phyloP scores from a whole-genome alignment of 305 asterid genomes.

The Rubia balearica region DNA sequence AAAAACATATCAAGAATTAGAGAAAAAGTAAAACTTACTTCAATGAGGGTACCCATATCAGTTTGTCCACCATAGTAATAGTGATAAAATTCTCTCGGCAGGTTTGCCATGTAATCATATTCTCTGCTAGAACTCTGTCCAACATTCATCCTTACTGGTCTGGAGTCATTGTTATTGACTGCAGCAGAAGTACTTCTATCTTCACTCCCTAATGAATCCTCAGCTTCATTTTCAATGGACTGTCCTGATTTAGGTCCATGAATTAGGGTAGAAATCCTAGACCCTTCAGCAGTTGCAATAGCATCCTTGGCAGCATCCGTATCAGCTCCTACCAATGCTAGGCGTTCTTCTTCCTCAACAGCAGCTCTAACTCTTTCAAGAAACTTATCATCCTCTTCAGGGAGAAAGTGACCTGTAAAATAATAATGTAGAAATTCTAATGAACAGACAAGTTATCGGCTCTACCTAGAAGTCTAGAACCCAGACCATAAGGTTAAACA shows the following conservation, averaged over 20 bases:
- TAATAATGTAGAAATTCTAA: neutral
- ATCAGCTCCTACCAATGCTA: conserved; percentile 64
- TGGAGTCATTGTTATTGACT: conserved; percentile 31
- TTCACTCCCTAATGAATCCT: conserved; percentile 26
- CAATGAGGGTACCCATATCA: conserved; percentile 91
- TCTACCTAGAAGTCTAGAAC: neutral
- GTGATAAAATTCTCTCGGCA: conserved; percentile 88
- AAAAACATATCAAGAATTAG: neutral
- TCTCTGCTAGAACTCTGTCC: conserved; percentile 36
- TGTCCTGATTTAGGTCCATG: conserved; percentile 32
- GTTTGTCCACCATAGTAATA: conserved; percentile 85
- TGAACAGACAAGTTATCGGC: neutral
- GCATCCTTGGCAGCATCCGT: conserved; percentile 75
- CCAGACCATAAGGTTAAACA: conserved; percentile 4
- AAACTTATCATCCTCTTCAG: conserved; percentile 78
- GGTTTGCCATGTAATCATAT: conserved; percentile 46
- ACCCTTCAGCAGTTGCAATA: conserved; percentile 53
- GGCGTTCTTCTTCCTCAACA: conserved; percentile 92
- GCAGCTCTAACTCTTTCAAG: conserved; percentile 79
- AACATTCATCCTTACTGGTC: conserved; percentile 22
- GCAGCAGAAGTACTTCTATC: conserved; percentile 16
- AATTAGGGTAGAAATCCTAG: conserved; percentile 38
- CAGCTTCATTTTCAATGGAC: conserved; percentile 20
- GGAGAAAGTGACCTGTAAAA: conserved; percentile 71
- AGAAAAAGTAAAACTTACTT: conserved; percentile 38